Evolutionary conservation across 257 asterid genomes (phyloP).

Genomic region (Nicotiana benthamiana): DNA sequence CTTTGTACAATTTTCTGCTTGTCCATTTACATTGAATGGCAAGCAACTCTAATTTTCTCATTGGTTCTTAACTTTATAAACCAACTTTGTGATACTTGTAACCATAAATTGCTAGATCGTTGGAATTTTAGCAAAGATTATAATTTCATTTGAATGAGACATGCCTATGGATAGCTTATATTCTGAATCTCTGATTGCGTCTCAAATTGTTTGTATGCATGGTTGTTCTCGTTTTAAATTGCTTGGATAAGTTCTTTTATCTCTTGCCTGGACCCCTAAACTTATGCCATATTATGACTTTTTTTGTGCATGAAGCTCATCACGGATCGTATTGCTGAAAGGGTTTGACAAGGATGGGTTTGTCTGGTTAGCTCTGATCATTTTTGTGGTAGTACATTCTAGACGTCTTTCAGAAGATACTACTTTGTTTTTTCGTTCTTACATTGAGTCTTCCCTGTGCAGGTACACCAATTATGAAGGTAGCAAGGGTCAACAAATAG

Average conservation of each 20-base stretch:
- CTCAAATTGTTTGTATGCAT: neutral
- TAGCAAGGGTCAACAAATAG: conserved; percentile 31
- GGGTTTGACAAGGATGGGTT: conserved; percentile 39
- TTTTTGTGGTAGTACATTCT: neutral
- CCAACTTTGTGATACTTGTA: neutral
- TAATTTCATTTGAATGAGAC: neutral
- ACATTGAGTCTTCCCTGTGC: conserved; percentile 8
- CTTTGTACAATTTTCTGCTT: neutral
- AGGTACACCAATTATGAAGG: conserved; percentile 44
- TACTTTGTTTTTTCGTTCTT: neutral
- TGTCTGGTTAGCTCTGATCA: conserved; percentile 35
- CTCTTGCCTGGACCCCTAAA: neutral
- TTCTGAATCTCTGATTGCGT: neutral
- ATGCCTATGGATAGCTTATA: neutral
- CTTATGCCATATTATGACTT: neutral
- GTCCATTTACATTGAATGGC: neutral
- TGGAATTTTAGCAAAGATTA: neutral
- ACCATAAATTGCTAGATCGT: neutral
- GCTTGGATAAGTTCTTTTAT: neutral
- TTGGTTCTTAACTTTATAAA: neutral
- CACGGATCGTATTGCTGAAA: conserved; percentile 40
- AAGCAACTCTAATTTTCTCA: neutral
- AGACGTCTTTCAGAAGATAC: neutral
- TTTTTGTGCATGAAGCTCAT: conserved; percentile 28
- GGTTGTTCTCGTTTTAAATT: conserved; percentile 1